Evolutionary conservation across 2,329 filamentous ascomycete species (phyloP).

Genomic region (Zymoseptoria pseudotritici): DNA sequence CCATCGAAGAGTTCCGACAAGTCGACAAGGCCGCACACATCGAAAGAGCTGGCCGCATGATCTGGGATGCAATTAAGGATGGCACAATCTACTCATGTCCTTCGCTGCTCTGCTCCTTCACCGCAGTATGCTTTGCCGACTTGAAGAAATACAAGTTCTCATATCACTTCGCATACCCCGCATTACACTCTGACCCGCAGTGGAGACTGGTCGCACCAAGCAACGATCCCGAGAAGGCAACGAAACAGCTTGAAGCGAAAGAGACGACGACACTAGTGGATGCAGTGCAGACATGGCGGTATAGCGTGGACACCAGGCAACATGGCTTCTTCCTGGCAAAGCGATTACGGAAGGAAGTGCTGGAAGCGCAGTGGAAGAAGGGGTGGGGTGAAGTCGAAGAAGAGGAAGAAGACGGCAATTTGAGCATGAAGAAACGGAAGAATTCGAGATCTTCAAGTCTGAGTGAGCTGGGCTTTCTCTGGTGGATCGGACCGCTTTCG

Average conservation of each 20-base stretch:
- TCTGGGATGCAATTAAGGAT: slow-evolving; percentile 96
- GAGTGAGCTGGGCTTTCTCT: slow-evolving; percentile 59
- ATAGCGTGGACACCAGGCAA: slow-evolving; percentile 71
- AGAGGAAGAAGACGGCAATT: slow-evolving; percentile 26
- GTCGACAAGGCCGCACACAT: slow-evolving; percentile 73
- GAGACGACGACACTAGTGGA: slow-evolving; percentile 79
- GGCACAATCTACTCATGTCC: slow-evolving; percentile 93
- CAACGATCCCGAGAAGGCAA: slow-evolving; percentile 28
- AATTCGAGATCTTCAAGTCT: slow-evolving; percentile 44
- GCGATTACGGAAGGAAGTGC: slow-evolving; percentile 45
- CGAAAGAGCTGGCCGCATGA: slow-evolving; percentile 72
- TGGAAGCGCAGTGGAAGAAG: slow-evolving; percentile 30
- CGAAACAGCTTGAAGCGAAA: slow-evolving; percentile 50
- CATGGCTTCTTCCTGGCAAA: slow-evolving; percentile 96
- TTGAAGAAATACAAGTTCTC: slow-evolving; percentile 95
- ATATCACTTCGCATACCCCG: slow-evolving; percentile 97
- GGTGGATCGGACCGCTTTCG: slow-evolving; percentile 69
- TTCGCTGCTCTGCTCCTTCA: slow-evolving; percentile 81
- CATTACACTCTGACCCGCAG: slow-evolving; percentile 76
- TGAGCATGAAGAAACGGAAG: slow-evolving; percentile 31
- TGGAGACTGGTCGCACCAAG: slow-evolving; percentile 57
- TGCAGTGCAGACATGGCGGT: slow-evolving; percentile 78
- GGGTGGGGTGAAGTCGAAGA: slow-evolving; percentile 22
- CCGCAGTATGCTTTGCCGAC: slow-evolving; percentile 86
- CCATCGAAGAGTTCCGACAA: slow-evolving; percentile 83